Evolutionary conservation across 2,329 filamentous ascomycete species (phyloP).

Genomic region (Raffaelea albimanens): DNA sequence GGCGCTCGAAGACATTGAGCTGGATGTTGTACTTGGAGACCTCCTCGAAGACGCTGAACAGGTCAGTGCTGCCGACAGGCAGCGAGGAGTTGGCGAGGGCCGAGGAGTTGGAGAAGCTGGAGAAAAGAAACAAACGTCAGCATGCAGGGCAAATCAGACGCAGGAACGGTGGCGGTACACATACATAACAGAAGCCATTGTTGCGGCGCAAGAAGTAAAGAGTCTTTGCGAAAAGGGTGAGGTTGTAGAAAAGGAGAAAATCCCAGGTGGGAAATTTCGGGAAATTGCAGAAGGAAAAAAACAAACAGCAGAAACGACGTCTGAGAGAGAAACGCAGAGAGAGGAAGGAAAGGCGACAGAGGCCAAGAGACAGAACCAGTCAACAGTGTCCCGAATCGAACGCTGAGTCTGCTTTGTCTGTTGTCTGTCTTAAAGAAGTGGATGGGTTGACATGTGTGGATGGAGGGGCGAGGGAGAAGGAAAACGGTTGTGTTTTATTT

Average conservation of each 20-base stretch:
- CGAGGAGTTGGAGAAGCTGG: background rate
- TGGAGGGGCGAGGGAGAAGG: background rate
- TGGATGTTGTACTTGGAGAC: slow-evolving; percentile 69
- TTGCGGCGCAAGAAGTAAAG: too few relatives aligned
- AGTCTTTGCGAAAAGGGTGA: too few relatives aligned
- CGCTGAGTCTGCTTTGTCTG: background rate
- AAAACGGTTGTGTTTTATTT: background rate
- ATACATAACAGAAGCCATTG: slow-evolving; percentile 7
- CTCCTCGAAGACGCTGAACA: slow-evolving; percentile 51
- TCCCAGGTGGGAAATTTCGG: too few relatives aligned
- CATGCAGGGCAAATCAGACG: background rate
- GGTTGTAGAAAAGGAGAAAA: too few relatives aligned
- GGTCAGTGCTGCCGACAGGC: slow-evolving; percentile 31
- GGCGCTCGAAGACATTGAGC: slow-evolving; percentile 75
- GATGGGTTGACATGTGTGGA: background rate
- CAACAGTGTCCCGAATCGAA: background rate
- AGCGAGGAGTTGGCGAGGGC: slow-evolving; percentile 9
- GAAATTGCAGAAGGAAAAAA: slow-evolving; percentile 1
- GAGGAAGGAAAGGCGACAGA: background rate
- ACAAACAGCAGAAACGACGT: background rate
- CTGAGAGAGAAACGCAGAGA: slow-evolving; percentile 3
- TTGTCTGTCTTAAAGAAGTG: background rate
- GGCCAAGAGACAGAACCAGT: background rate
- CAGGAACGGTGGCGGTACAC: background rate
- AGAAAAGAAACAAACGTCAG: background rate